Base-by-base conservation (phyloP, 2,329 filamentous ascomycete genomes). In the Coniochaeta hoffmannii region DNA sequence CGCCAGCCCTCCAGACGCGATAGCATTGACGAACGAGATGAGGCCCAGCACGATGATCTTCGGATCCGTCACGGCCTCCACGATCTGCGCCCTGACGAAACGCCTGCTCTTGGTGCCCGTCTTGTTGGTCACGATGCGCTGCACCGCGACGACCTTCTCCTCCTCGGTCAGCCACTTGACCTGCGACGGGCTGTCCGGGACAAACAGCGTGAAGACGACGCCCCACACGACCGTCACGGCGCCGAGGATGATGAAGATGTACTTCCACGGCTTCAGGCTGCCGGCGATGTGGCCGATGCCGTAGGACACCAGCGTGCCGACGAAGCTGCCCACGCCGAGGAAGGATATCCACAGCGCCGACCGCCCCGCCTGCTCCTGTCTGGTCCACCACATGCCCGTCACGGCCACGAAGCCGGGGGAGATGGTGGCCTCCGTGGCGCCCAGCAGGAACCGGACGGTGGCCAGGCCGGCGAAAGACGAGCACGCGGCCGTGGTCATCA, bases 241-340 rank as follows among this genome's bases (percentile, higher is more conserved):
- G 15, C 85, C 86, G 64, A 87, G 88, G 0, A 77, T 71, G 35
- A 89, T 72, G 72, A 88, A 89, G 2, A 88, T 77, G 60, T 81
- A 83, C 65, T 89, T 85, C 85, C 86, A 89, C 17, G 81, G 82
- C 63, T 77, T 77, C 56, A 88, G 73, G 0, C 75, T 72, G 4
- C 80, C 78, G n/a, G 69, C 72, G 63, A 84, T 82, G 3, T 81
- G 71, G 2, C 76, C 73, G 61, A 78, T 78, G 59, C 85, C 85
- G 66, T 87, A 88, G 0, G 86, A 85, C 0, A 89, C 73, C 55
- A 67, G 59, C 14, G 60, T 56, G 8, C 70, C 70, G 19, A 70
- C 85, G 89, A 89, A 82, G 87, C 88, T 67, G 87, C 86, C 86
- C 86, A 89, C 67, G 83, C 88, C 0, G 83, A 86, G 3, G 88